These are phyloP conservation scores for Spergularia bocconei DNA, from an alignment of 148 eudicot species.

Conservation along the genomic window DNA sequence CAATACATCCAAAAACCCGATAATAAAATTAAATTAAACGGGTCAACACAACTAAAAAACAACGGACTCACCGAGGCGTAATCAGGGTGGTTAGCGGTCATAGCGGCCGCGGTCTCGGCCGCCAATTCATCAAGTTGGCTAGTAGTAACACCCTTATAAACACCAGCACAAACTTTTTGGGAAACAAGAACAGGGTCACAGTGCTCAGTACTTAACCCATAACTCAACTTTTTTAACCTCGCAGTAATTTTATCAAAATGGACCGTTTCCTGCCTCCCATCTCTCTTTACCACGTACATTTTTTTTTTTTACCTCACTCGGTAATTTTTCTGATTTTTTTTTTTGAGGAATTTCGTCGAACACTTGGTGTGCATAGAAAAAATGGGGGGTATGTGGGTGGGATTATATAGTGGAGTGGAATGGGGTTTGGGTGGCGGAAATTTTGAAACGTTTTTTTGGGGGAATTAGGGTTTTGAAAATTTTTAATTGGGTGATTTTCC, in stretches of 20 bases:
- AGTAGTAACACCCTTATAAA: constrained; percentile 84
- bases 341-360: constrained; percentile 27
- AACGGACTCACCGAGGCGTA: constrained; percentile 59
- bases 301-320: neutral
- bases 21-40: neutral
- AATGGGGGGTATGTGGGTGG: neutral
- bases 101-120: constrained; percentile 82
- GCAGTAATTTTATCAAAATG: constrained; percentile 89
- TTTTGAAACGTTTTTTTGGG: constrained; percentile 5
- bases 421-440: constrained; percentile 9
- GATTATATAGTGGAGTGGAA: neutral
- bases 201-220: constrained; percentile 73
- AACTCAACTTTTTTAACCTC: constrained; percentile 79
- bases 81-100: constrained; percentile 88
- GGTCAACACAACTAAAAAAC: neutral
- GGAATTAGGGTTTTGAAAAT: constrained; percentile 33
- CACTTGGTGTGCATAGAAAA: constrained; percentile 22
- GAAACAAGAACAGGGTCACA: constrained; percentile 81
- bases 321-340: neutral
- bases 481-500: constrained; percentile 3
- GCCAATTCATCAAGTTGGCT: constrained; percentile 91
- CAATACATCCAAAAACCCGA: neutral
- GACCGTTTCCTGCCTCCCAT: constrained; percentile 75
- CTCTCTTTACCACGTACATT: constrained; percentile 92
- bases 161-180: constrained; percentile 87